phyloP scores from a whole-genome alignment of 2,329 filamentous ascomycete genomes.

The Ophioceras dolichostomum region DNA sequence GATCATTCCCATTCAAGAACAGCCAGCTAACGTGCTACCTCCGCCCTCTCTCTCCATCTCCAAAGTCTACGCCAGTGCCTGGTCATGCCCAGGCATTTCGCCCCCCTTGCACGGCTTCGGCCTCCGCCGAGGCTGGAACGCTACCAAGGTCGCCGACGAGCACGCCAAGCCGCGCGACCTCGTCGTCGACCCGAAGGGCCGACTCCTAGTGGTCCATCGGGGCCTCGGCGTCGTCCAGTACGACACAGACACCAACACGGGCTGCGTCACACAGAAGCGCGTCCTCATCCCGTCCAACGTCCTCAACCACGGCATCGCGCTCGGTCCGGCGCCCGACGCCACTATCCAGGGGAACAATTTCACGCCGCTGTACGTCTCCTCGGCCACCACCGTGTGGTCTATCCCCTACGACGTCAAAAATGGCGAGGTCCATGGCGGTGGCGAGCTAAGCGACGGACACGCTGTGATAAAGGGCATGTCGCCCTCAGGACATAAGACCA shows the following conservation, averaged over 20 bases:
- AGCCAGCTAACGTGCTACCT: too few species aligned
- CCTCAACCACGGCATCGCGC: neutral
- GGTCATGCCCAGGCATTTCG: too few species aligned
- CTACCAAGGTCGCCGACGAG: neutral
- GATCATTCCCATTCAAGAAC: too few species aligned
- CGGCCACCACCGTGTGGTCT: neutral
- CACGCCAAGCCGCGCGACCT: neutral
- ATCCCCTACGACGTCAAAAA: neutral
- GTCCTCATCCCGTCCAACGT: neutral
- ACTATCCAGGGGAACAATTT: too few species aligned
- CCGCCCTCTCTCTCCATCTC: too few species aligned
- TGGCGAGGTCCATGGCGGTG: neutral
- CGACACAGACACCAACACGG: neutral
- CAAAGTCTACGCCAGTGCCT: too few species aligned
- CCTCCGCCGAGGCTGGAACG: neutral
- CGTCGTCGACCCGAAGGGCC: neutral
- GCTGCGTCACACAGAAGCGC: neutral
- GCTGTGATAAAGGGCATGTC: neutral
- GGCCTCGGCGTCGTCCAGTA: neutral
- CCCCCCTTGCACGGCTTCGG: too few species aligned
- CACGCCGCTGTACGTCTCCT: neutral
- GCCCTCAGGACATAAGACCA: neutral
- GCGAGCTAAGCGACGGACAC: too few species aligned
- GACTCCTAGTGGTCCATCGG: neutral
- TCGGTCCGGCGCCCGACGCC: neutral